Conservation (phyloP, 2,329 filamentous ascomycete species). For the Phialophora macrospora region DNA sequence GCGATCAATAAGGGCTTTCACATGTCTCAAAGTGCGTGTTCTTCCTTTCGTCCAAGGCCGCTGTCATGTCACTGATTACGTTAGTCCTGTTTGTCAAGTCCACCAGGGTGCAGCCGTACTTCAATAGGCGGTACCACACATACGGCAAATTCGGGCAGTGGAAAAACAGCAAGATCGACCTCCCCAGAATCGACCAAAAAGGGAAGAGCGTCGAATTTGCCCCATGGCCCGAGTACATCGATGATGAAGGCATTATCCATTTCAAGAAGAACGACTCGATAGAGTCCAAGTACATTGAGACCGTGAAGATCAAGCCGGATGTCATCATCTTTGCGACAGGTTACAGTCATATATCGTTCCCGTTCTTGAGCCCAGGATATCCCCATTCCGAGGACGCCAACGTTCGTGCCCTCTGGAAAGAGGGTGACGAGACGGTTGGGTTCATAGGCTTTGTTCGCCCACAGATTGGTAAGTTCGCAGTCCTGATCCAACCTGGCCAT, state of each 20-base stretch:
- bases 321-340: constrained; percentile 18
- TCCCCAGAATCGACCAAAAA: constrained; percentile 11
- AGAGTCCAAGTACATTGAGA: constrained; percentile 18
- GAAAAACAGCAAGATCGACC: constrained; percentile 13
- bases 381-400: constrained; percentile 18
- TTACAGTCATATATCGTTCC: constrained; percentile 15
- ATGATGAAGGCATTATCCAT: constrained; percentile 21
- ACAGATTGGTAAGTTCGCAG: constrained; percentile 15
- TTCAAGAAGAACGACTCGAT: constrained; percentile 17
- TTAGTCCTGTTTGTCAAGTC: constrained; percentile 24
- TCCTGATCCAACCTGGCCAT: not conserved
- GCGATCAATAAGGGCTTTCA: constrained; percentile 14
- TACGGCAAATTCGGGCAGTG: constrained; percentile 5
- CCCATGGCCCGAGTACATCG: constrained; percentile 18
- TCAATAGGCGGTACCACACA: constrained; percentile 12
- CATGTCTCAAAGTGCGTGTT: constrained; percentile 12
- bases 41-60: not conserved
- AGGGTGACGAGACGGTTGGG: constrained; percentile 19
- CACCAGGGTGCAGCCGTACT: constrained; percentile 17
- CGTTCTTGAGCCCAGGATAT: constrained; percentile 14
- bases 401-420: constrained; percentile 16
- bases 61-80: not conserved
- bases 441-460: constrained; percentile 22
- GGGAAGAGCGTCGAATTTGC: constrained; percentile 17
- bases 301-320: constrained; percentile 15